These are phyloP conservation scores for Plasmodium inui DNA, from an alignment of 169 alveolate species.

Conservation along the genomic window DNA sequence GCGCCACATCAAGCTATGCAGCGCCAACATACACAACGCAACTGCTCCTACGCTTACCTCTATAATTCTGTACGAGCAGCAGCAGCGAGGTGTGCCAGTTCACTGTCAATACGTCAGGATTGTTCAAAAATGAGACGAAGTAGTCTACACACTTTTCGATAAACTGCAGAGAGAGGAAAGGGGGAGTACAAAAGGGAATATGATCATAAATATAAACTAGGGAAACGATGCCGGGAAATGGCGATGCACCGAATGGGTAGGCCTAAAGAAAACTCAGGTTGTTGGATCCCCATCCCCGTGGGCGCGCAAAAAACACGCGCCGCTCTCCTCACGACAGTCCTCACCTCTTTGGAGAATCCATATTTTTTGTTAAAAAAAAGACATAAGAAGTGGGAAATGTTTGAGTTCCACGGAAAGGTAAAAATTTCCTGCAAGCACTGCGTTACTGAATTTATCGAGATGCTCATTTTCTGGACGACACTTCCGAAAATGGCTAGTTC, in stretches of 20 bases:
- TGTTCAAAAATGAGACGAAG: constrained; percentile 83
- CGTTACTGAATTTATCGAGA: constrained; percentile 94
- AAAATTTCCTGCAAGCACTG: constrained; percentile 93
- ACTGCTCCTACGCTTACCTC: constrained; percentile 81
- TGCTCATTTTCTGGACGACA: constrained; percentile 90
- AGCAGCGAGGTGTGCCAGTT: constrained; percentile 95
- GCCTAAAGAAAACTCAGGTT: not conserved
- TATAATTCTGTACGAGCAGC: constrained; percentile 90
- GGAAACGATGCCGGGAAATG: not conserved
- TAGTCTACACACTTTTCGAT: constrained; percentile 78
- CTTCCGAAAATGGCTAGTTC: constrained; percentile 97
- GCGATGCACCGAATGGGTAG: not conserved
- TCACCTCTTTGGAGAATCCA: constrained; percentile 93
- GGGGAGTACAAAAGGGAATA: not conserved
- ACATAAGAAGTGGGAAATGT: constrained; percentile 91
- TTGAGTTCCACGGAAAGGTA: constrained; percentile 90
- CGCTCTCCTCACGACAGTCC: constrained; percentile 76
- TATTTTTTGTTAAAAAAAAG: constrained; percentile 93
- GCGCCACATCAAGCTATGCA: not conserved
- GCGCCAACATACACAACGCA: too few species aligned
- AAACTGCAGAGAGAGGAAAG: constrained; percentile 53
- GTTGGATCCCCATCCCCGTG: too few species aligned
- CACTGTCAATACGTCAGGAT: constrained; percentile 90
- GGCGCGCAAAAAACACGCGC: too few species aligned
- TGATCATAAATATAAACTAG: not conserved